These are phyloP conservation scores for Trametes cubensis DNA, from an alignment of 768 basidiomycete genomes.

Conservation along the genomic window DNA sequence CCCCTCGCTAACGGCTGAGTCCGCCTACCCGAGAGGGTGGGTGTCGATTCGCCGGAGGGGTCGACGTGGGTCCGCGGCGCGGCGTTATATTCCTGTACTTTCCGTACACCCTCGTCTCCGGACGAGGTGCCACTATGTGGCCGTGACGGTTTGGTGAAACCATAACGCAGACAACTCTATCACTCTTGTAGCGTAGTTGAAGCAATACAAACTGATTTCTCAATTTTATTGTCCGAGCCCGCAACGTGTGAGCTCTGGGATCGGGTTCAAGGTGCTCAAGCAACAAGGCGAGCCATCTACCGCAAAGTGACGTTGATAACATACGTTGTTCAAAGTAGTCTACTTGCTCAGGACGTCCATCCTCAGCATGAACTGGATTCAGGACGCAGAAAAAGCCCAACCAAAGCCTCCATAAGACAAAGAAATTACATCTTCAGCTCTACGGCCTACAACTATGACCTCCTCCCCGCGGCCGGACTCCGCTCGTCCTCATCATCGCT, in stretches of 20 bases:
- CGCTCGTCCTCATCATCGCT: slow-evolving; percentile 50
- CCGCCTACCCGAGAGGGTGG: slow-evolving; percentile 42
- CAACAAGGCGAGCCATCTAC: no score
- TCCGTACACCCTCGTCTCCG: slow-evolving; percentile 54
- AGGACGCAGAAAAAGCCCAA: no score
- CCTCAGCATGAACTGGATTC: no score
- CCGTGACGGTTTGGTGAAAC: slow-evolving; percentile 82
- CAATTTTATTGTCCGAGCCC: no score
- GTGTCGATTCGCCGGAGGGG: slow-evolving; percentile 60
- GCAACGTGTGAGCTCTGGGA: no score
- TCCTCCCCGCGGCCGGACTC: slow-evolving; percentile 23
- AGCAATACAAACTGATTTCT: not conserved
- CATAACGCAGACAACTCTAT: slow-evolving; percentile 66
- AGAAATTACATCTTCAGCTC: not conserved
- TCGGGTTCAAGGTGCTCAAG: no score
- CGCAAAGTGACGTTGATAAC: no score
- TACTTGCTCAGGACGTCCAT: no score
- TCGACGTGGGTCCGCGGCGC: slow-evolving; percentile 46
- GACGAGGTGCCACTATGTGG: slow-evolving; percentile 68
- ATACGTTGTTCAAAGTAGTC: no score
- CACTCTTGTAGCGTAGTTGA: not conserved
- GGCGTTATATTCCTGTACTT: slow-evolving; percentile 85
- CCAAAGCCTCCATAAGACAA: not conserved
- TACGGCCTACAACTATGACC: not conserved
- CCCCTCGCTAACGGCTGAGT: slow-evolving; percentile 47